These are phyloP conservation scores for Aureobasidium mangrovei DNA, from an alignment of 2,329 filamentous ascomycete species.

Conservation along the genomic window DNA sequence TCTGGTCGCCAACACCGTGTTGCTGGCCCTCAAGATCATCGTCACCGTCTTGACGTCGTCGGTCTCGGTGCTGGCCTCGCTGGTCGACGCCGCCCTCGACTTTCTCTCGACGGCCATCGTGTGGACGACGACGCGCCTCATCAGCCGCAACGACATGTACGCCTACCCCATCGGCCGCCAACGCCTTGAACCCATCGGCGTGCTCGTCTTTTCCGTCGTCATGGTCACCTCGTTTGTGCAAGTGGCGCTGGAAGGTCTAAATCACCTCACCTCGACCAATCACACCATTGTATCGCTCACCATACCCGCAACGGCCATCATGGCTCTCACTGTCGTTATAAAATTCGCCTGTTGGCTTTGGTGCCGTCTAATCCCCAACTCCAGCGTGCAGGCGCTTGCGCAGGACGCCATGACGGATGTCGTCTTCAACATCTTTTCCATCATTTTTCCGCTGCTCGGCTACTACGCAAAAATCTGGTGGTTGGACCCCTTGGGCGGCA, in stretches of 20 bases:
- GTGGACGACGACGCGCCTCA: conserved; percentile 66
- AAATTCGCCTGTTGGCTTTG: conserved; percentile 79
- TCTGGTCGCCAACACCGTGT: conserved; percentile 64
- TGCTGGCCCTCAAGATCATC: conserved; percentile 67
- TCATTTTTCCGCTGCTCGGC: conserved; percentile 74
- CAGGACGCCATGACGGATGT: conserved; percentile 66
- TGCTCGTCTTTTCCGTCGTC: conserved; percentile 73
- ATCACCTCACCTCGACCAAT: conserved; percentile 51
- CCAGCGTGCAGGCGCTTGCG: conserved; percentile 70
- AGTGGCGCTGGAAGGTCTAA: conserved; percentile 61
- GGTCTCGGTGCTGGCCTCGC: conserved; percentile 68
- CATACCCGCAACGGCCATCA: conserved; percentile 65
- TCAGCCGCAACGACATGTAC: conserved; percentile 64
- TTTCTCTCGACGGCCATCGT: conserved; percentile 76
- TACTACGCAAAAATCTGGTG: conserved; percentile 74
- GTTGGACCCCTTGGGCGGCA: conserved; percentile 70
- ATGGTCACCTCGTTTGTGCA: conserved; percentile 82
- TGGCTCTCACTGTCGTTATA: conserved; percentile 71
- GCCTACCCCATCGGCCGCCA: conserved; percentile 69
- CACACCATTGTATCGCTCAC: conserved; percentile 65
- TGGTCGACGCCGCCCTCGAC: conserved; percentile 72
- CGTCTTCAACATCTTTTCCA: conserved; percentile 83
- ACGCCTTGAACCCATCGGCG: conserved; percentile 68
- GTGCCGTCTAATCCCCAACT: conserved; percentile 80
- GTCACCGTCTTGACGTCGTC: conserved; percentile 72